phyloP scores from a whole-genome alignment of 805 yeast genomes.

The Starmerella asiatica region DNA sequence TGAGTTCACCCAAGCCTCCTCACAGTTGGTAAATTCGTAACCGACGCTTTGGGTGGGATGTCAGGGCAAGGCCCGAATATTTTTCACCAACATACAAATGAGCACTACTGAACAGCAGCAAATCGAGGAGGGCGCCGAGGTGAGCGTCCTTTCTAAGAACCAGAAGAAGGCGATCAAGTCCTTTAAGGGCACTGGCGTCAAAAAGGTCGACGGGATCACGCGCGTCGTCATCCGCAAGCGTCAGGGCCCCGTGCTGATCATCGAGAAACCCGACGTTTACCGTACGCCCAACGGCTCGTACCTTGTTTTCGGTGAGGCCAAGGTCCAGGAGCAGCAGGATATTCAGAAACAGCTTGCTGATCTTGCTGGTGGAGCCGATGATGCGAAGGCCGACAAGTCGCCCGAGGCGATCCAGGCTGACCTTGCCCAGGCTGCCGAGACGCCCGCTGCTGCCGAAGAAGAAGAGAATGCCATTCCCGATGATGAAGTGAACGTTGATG shows the following conservation, averaged over 20 bases:
- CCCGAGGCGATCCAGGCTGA: slow-evolving; percentile 24
- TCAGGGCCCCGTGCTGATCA: slow-evolving; percentile 81
- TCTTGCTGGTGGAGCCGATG: slow-evolving; percentile 29
- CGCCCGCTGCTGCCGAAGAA: slow-evolving; percentile 23
- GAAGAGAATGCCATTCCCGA: slow-evolving; percentile 43
- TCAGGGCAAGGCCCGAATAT: neutral
- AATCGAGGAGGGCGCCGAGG: slow-evolving; percentile 56
- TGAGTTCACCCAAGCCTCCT: too few relatives aligned
- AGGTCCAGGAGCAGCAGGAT: slow-evolving; percentile 58
- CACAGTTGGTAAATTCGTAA: too few relatives aligned
- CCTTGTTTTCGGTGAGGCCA: slow-evolving; percentile 96
- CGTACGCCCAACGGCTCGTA: slow-evolving; percentile 85
- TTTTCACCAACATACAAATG: slow-evolving; percentile 4
- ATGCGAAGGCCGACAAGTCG: slow-evolving; percentile 30
- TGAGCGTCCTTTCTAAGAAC: slow-evolving; percentile 69
- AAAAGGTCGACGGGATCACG: slow-evolving; percentile 79
- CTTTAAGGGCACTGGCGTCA: slow-evolving; percentile 76
- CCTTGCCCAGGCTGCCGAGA: slow-evolving; percentile 26
- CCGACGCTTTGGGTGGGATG: too few relatives aligned
- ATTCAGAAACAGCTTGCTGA: slow-evolving; percentile 62
- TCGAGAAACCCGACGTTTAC: slow-evolving; percentile 91
- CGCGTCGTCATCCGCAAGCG: slow-evolving; percentile 93
- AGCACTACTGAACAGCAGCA: slow-evolving; percentile 36
- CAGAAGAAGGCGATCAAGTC: slow-evolving; percentile 92
- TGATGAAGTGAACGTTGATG: slow-evolving; percentile 71